phyloP scores from a whole-genome alignment of 129 eudicot genomes.

The Smallanthus sonchifolius region DNA sequence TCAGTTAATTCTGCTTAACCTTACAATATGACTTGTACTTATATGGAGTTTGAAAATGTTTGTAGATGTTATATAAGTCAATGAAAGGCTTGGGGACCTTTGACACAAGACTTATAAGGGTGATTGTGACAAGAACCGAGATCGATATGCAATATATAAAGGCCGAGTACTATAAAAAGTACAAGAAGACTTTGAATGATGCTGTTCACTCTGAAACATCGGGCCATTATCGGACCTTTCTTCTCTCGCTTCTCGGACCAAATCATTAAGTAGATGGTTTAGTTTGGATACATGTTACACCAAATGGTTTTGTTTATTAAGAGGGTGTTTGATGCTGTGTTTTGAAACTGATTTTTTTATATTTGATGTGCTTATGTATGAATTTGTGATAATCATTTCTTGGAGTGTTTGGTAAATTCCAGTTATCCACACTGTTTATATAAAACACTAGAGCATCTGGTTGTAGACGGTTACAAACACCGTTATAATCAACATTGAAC shows the following conservation, averaged over 20 bases:
- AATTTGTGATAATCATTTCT: neutral
- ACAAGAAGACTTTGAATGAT: conserved; percentile 45
- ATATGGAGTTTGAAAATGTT: conserved; percentile 12
- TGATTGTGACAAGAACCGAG: conserved; percentile 56
- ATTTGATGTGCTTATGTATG: neutral
- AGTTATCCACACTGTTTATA: neutral
- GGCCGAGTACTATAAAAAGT: conserved; percentile 49
- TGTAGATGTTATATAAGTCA: conserved; percentile 43
- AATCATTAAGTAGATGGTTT: conserved; percentile 26
- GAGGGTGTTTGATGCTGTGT: neutral
- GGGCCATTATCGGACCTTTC: conserved; percentile 50
- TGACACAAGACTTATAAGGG: conserved; percentile 56
- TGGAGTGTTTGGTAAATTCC: neutral
- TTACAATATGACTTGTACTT: neutral
- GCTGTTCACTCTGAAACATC: conserved; percentile 60
- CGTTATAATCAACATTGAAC: too few species aligned
- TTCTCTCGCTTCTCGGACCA: conserved; percentile 52
- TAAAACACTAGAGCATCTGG: too few species aligned
- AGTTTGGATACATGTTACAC: neutral
- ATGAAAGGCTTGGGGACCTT: conserved; percentile 64
- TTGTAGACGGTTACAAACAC: too few species aligned
- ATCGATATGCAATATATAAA: conserved; percentile 63
- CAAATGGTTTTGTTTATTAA: neutral
- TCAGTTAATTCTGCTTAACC: neutral
- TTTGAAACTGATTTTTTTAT: neutral